Percentiles rank a stretch among this genome's conserved stretches.
phyloP scores from a whole-genome alignment of 1,139 yeast species.

The Pichia sp. region DNA sequence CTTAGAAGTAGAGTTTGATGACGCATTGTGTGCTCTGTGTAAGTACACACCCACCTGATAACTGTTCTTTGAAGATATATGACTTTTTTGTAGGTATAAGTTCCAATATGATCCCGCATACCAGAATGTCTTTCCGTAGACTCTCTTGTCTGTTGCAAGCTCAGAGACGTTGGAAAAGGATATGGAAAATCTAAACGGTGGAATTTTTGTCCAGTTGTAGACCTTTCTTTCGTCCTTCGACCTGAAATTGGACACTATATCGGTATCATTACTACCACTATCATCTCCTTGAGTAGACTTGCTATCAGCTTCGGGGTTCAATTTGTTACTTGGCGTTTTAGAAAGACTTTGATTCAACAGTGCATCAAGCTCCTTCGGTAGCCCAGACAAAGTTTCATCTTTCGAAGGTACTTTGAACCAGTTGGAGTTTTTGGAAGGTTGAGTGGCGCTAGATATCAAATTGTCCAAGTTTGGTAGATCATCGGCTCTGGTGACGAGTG shows the following conservation, averaged over 20 bases:
- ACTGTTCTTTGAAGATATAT: slow-evolving; percentile 31
- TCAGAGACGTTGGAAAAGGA: slow-evolving; percentile 41
- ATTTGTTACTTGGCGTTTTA: slow-evolving; percentile 3
- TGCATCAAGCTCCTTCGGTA: slow-evolving; percentile 23
- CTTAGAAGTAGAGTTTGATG: slow-evolving; percentile 28
- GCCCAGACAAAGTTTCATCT: slow-evolving; percentile 36
- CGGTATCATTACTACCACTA: not conserved
- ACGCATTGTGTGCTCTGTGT: slow-evolving; percentile 35
- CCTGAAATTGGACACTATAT: slow-evolving; percentile 8
- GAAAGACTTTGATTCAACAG: slow-evolving; percentile 10
- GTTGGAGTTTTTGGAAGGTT: slow-evolving; percentile 21
- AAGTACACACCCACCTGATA: slow-evolving; percentile 48
- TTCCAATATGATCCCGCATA: slow-evolving; percentile 55
- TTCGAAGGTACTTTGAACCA: slow-evolving; percentile 35
- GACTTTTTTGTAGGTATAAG: slow-evolving; percentile 41
- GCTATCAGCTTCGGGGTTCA: slow-evolving; percentile 15
- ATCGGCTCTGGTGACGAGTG: slow-evolving; percentile 25
- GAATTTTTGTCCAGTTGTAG: slow-evolving; percentile 35
- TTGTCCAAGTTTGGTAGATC: slow-evolving; percentile 23
- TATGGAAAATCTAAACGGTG: slow-evolving; percentile 47
- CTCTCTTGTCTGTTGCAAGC: slow-evolving; percentile 37
- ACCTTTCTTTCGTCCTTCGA: slow-evolving; percentile 1
- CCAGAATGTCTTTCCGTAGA: slow-evolving; percentile 45
- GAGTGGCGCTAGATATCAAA: slow-evolving; percentile 15
- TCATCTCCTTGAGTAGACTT: slow-evolving; percentile 21